phyloP scores from a whole-genome alignment of 1,284 basidiomycete species.

The Cystobasidiaceae sp. region DNA sequence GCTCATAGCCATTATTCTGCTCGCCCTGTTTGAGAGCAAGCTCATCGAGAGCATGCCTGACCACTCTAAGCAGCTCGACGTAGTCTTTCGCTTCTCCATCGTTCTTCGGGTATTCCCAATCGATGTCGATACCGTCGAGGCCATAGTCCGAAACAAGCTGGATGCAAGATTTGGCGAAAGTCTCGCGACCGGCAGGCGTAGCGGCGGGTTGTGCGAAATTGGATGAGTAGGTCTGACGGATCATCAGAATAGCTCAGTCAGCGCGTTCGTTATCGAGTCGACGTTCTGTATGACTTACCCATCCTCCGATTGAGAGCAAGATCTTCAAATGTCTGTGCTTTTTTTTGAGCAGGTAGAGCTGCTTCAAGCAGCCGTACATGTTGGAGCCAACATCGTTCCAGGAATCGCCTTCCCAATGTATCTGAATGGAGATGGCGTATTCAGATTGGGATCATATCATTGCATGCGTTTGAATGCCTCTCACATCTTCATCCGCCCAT shows the following conservation, averaged over 20 bases:
- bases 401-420: constrained; percentile 62
- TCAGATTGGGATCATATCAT: background rate
- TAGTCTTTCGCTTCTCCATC: constrained; percentile 50
- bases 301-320: constrained; percentile 33
- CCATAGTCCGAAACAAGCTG: constrained; percentile 76
- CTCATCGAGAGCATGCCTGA: constrained; percentile 49
- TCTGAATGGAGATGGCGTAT: constrained; percentile 35
- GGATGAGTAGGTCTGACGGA: constrained; percentile 38
- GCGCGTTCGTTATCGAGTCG: too few relatives aligned
- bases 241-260: too few relatives aligned
- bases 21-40: constrained; percentile 43
- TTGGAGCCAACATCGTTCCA: constrained; percentile 65
- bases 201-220: constrained; percentile 37
- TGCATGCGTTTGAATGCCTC: background rate
- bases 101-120: constrained; percentile 53
- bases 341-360: constrained; percentile 32
- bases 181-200: constrained; percentile 51
- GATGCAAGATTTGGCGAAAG: constrained; percentile 67
- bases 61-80: constrained; percentile 50
- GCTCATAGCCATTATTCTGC: constrained; percentile 48
- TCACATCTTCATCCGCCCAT: constrained; percentile 43
- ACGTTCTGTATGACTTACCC: too few relatives aligned
- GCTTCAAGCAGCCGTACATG: constrained; percentile 45
- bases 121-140: constrained; percentile 62
- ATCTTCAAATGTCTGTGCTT: constrained; percentile 32